These are phyloP conservation scores for Aurinia saxatilis DNA, from an alignment of 345 rosid species.

Conservation along the genomic window DNA sequence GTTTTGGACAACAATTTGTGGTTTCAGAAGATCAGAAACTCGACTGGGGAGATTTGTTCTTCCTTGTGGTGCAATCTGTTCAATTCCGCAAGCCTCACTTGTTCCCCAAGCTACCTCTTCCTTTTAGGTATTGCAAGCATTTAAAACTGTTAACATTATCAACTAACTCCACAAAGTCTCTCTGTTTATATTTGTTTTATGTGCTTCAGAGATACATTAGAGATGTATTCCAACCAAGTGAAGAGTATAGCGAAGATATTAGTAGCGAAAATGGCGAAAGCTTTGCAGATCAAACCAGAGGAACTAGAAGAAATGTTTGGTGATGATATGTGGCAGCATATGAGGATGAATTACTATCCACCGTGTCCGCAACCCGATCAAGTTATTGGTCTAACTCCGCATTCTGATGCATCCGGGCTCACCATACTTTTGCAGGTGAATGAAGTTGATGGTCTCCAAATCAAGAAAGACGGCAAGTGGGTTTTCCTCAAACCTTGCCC, in stretches of 20 bases:
- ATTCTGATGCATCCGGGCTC: constrained; percentile 41
- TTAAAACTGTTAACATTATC: neutral
- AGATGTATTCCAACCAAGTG: constrained; percentile 34
- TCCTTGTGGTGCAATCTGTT: constrained; percentile 12
- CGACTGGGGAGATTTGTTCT: too few species aligned
- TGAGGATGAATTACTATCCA: too few species aligned
- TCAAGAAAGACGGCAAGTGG: constrained; percentile 44
- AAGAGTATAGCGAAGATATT: constrained; percentile 33
- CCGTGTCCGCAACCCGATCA: too few species aligned
- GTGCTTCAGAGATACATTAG: constrained; percentile 40
- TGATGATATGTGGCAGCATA: constrained; percentile 25
- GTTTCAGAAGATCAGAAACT: too few species aligned
- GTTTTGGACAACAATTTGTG: constrained; percentile 31
- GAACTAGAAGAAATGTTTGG: constrained; percentile 33
- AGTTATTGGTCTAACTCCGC: constrained; percentile 42
- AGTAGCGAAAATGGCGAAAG: constrained; percentile 33
- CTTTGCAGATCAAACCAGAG: constrained; percentile 37
- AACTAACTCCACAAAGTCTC: neutral
- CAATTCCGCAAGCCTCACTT: too few species aligned
- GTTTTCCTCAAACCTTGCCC: constrained; percentile 41
- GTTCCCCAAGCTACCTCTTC: too few species aligned
- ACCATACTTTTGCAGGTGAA: constrained; percentile 54
- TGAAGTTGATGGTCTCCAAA: too few species aligned
- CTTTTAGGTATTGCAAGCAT: too few species aligned
- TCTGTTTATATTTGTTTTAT: neutral